phyloP scores from a whole-genome alignment of 2,329 filamentous ascomycete species.

The Aureobasidium sp. region DNA sequence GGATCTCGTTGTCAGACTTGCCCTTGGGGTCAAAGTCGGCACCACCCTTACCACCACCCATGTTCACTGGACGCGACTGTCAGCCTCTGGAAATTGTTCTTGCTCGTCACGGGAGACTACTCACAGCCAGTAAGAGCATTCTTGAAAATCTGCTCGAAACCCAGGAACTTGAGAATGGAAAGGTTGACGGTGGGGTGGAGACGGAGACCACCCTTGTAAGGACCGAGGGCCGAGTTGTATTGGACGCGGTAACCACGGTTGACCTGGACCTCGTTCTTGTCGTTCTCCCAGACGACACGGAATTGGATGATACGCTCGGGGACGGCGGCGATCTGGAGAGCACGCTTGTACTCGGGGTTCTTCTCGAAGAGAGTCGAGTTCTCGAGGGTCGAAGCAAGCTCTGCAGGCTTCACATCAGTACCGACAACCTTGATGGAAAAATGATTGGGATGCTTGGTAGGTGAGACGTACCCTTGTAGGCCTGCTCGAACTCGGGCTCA shows the following conservation, averaged over 20 bases:
- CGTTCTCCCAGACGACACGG: constrained; percentile 94
- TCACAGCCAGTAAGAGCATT: constrained; percentile 91
- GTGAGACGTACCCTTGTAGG: constrained; percentile 68
- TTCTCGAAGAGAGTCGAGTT: constrained; percentile 87
- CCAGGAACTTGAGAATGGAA: constrained; percentile 83
- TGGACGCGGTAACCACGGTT: constrained; percentile 95
- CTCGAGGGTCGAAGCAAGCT: constrained; percentile 91
- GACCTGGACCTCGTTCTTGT: constrained; percentile 78
- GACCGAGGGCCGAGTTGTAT: constrained; percentile 95
- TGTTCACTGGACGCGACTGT: constrained; percentile 52
- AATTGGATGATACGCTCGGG: constrained; percentile 97
- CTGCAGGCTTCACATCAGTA: constrained; percentile 38
- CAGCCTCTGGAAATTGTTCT: constrained; percentile 3
- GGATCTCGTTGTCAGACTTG: constrained; percentile 95
- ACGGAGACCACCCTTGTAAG: constrained; percentile 94
- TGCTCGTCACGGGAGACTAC: constrained; percentile 30
- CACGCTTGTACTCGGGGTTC: constrained; percentile 89
- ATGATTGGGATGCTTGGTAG: not conserved
- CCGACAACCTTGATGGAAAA: not conserved
- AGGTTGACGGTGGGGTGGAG: constrained; percentile 86
- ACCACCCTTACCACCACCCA: constrained; percentile 96
- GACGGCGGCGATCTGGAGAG: constrained; percentile 76
- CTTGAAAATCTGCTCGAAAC: constrained; percentile 99
- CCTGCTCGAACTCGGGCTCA: constrained; percentile 98
- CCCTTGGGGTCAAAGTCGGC: constrained; percentile 99